A percentile compares a stretch with the other conserved stretches of the same genome.
Conservation (phyloP, 2,329 filamentous ascomycete genomes). For the Pseudogymnoascus verrucosus region DNA sequence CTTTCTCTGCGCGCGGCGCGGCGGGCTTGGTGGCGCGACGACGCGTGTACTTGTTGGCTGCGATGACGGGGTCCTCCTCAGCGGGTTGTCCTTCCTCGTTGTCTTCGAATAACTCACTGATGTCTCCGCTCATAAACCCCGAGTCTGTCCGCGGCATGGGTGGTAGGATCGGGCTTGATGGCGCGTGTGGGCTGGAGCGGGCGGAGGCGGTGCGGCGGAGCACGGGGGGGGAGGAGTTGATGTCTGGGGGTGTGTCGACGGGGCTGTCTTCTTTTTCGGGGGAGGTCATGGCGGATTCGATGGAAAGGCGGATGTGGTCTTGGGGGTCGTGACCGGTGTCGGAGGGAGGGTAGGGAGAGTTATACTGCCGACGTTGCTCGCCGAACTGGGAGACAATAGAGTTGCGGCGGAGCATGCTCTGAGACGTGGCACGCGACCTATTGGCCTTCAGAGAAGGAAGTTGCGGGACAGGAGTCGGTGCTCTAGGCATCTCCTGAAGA, state of each 20-base stretch:
- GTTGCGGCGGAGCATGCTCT: slow-evolving; percentile 51
- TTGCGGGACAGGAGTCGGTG: slow-evolving; percentile 65
- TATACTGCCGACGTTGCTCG: slow-evolving; percentile 26
- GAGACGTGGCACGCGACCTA: slow-evolving; percentile 21
- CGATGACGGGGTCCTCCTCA: slow-evolving; percentile 30
- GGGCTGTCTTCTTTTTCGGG: slow-evolving; percentile 41
- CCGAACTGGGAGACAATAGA: slow-evolving; percentile 45
- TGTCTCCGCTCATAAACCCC: slow-evolving; percentile 71
- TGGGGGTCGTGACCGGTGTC: slow-evolving; percentile 28
- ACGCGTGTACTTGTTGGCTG: slow-evolving; percentile 27
- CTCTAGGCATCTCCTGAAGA: slow-evolving; percentile 65
- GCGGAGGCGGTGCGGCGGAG: slow-evolving; percentile 54
- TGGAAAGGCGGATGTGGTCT: slow-evolving; percentile 25
- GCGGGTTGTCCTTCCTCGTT: slow-evolving; percentile 35
- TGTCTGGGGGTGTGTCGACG: slow-evolving; percentile 66
- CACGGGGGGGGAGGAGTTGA: slow-evolving; percentile 84
- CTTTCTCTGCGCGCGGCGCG: slow-evolving; percentile 9
- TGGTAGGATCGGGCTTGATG: slow-evolving; percentile 53
- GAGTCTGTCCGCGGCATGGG: slow-evolving; percentile 57
- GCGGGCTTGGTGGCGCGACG: slow-evolving; percentile 15
- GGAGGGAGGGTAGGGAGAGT: slow-evolving; percentile 33
- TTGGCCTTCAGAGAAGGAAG: slow-evolving; percentile 29
- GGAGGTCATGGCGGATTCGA: slow-evolving; percentile 40
- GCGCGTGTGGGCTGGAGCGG: slow-evolving; percentile 72
- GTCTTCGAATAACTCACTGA: slow-evolving; percentile 49